Base-by-base conservation (phyloP, 805 yeast genomes). In the Trichomonascus vanleenenianus region DNA sequence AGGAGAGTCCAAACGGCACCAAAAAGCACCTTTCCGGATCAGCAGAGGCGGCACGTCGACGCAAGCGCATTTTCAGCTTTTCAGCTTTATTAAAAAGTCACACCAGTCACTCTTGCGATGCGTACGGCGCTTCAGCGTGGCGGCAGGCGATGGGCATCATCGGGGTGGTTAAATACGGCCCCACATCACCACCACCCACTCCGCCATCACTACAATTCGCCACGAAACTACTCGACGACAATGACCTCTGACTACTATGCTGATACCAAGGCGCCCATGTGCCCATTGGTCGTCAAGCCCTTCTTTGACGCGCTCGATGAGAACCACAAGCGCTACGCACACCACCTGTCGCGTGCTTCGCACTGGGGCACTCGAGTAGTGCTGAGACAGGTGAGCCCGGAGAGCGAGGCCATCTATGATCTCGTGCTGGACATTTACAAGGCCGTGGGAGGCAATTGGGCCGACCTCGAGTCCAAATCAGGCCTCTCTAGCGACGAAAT, bases 301-400 rank as follows among this genome's bases (percentile, higher is more conserved):
- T 88, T 76, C 63, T 85, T 87, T 55, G 79, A 80, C 14, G 76
- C 76, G 40, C 70, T 87, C 56, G 72, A 83, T 12, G 63, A 67
- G 6, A 63, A 68, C 34, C 81, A 81, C 51, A 76, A 84, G 59
- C 71, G 73, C 47, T 87, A 87, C 59, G 94, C 96, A 16, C 95
- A 87, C 66, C 79, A 79, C 61, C 76, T 87, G 64, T 78, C 89
- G 34, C 77, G 81, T 57, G 96, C 95, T 2, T 78, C 88, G 38
- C 94, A 85, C 61, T 78, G 78, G 65, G 96, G 96, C 33, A 74
- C 93, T 9, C 71, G 93, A 51, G 85, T 81, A 4, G 85, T 84
- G 2, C 67, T 85, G 49, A 73, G 95, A 57, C 86, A 87, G 35
- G 94, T 87, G 4, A 81, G 89, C 9, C 83, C 83, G 18, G 95